Conservation (phyloP, 2,329 filamentous ascomycete species). For the Colletotrichum endophyticum region DNA sequence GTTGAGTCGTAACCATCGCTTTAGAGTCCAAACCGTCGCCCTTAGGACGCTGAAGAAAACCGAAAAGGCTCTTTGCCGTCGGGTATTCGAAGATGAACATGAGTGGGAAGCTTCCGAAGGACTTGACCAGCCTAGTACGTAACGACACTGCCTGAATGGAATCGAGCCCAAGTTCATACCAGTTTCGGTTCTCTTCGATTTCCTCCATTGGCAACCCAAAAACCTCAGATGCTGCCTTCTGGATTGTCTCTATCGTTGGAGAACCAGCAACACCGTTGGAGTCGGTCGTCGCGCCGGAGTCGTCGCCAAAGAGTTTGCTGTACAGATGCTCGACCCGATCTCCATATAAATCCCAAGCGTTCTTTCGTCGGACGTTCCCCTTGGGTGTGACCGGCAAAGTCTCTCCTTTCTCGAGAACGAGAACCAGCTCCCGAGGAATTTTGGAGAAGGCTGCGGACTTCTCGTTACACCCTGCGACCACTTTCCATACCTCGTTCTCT, state of each 20-base stretch:
- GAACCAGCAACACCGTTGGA: not conserved
- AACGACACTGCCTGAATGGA: not conserved
- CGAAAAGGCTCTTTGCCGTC: not conserved
- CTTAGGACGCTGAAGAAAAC: not conserved
- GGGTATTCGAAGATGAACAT: conserved; percentile 14
- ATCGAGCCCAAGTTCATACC: conserved; percentile 12
- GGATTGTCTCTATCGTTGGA: not conserved
- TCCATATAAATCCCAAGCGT: not conserved
- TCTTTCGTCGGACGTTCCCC: conserved; percentile 1
- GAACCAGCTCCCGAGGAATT: not conserved
- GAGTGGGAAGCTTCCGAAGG: not conserved
- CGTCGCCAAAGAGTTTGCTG: not conserved
- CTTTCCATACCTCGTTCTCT: not conserved
- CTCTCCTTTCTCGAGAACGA: not conserved
- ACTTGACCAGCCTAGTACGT: not conserved
- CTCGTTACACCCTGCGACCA: not conserved
- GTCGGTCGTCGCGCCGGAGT: too few relatives aligned
- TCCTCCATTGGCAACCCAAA: not conserved
- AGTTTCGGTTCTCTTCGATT: not conserved
- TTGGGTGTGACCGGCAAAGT: conserved; percentile 3
- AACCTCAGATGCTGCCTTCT: not conserved
- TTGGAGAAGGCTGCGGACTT: not conserved
- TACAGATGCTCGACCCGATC: not conserved
- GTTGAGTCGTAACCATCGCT: not conserved
- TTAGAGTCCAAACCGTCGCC: not conserved